phyloP scores from a whole-genome alignment of 371 early-diverging fungal species.

The Saksenaea vasiformis region DNA sequence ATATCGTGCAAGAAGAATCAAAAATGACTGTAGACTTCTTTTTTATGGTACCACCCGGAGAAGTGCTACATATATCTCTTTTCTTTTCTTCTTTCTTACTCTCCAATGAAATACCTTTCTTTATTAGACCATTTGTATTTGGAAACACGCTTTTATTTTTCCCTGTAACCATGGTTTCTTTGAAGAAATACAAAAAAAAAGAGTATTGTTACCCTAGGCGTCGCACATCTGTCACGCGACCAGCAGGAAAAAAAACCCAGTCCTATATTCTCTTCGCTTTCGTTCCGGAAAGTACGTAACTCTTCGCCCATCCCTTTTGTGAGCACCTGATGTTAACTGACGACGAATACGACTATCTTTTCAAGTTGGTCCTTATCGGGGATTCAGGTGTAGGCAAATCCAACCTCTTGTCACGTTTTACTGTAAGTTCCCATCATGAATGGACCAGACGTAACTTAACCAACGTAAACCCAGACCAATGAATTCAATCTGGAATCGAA shows the following conservation, averaged over 20 bases:
- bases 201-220: background rate
- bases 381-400: conserved; percentile 56
- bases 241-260: too few relatives aligned
- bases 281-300: background rate
- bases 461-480: conserved; percentile 61
- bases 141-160: too few relatives aligned
- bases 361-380: conserved; percentile 52
- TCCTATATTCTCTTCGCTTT: background rate
- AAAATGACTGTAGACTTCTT: background rate
- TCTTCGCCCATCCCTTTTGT: conserved; percentile 1
- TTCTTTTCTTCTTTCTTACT: background rate
- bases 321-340: conserved; percentile 39
- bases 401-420: conserved; percentile 47
- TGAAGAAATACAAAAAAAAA: too few relatives aligned
- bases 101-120: too few relatives aligned
- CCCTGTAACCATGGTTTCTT: too few relatives aligned
- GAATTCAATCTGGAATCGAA: conserved; percentile 98
- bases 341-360: conserved; percentile 53
- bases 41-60: background rate
- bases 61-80: too few relatives aligned
- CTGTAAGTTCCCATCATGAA: conserved; percentile 26
- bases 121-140: too few relatives aligned
- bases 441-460: too few relatives aligned
- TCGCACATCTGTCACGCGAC: background rate
- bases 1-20: background rate